These are phyloP conservation scores for Ceratocystis cubensis DNA, from an alignment of 2,329 filamentous ascomycete genomes.

Conservation along the genomic window DNA sequence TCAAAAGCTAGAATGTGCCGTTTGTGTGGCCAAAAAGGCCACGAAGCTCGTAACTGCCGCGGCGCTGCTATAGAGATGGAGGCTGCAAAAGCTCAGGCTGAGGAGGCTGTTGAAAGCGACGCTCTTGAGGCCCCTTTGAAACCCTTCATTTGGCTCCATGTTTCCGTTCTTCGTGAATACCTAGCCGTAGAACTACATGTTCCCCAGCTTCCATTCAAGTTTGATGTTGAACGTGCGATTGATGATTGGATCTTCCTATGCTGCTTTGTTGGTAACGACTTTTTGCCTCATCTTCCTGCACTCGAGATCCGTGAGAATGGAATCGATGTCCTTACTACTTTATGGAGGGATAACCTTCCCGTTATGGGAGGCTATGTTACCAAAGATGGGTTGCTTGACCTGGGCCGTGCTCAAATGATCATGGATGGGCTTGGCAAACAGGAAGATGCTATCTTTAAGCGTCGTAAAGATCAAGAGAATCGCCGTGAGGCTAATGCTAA, in stretches of 20 bases:
- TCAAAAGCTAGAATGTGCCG: slow-evolving; percentile 70
- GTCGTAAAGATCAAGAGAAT: slow-evolving; percentile 75
- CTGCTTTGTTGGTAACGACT: slow-evolving; percentile 98
- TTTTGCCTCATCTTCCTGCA: slow-evolving; percentile 91
- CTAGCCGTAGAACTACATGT: slow-evolving; percentile 80
- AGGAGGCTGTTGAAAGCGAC: slow-evolving; percentile 29
- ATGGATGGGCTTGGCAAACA: slow-evolving; percentile 78
- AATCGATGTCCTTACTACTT: slow-evolving; percentile 90
- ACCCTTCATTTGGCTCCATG: slow-evolving; percentile 97
- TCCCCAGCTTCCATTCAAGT: slow-evolving; percentile 69
- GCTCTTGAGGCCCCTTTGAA: slow-evolving; percentile 44
- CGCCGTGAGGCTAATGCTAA: slow-evolving; percentile 68
- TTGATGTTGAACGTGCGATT: slow-evolving; percentile 84
- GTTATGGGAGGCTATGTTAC: slow-evolving; percentile 92
- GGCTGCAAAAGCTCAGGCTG: slow-evolving; percentile 19
- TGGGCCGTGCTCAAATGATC: slow-evolving; percentile 77
- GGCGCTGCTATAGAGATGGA: slow-evolving; percentile 69
- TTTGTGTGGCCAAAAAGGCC: slow-evolving; percentile 83
- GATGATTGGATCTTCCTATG: slow-evolving; percentile 99
- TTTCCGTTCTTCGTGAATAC: slow-evolving; percentile 83
- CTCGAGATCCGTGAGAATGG: slow-evolving; percentile 94
- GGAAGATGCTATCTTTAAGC: slow-evolving; percentile 84
- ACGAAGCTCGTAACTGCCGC: slow-evolving; percentile 74
- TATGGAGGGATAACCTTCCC: slow-evolving; percentile 88
- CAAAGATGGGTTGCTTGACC: slow-evolving; percentile 83